Conservation (phyloP, 371 early-diverging fungal genomes). For the Rhizopus delemar region DNA sequence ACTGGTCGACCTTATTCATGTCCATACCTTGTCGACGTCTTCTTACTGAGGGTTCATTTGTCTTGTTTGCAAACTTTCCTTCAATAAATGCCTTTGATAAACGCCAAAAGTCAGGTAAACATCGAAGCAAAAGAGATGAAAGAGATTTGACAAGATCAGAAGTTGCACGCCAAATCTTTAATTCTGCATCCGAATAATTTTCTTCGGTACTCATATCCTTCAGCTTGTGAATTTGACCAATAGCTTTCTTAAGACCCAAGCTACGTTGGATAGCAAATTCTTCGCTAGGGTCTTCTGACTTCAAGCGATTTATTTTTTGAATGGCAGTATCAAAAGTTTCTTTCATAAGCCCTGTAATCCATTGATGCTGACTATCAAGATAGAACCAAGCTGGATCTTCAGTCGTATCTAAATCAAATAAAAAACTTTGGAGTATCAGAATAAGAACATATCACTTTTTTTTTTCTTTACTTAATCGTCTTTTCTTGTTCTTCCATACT, state of each 20-base stretch:
- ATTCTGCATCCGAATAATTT: conserved; percentile 42
- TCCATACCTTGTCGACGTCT: conserved; percentile 62
- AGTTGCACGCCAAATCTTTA: conserved; percentile 72
- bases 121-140: conserved; percentile 71
- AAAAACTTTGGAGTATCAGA: conserved; percentile 43
- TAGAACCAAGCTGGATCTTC: conserved; percentile 92
- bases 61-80: conserved; percentile 70
- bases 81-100: conserved; percentile 83
- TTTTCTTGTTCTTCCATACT: conserved; percentile 90
- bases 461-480: conserved; percentile 69
- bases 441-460: not conserved
- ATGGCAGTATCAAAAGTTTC: conserved; percentile 62
- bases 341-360: conserved; percentile 78
- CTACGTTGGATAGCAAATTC: conserved; percentile 42
- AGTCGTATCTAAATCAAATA: conserved; percentile 80
- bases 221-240: conserved; percentile 31
- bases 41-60: conserved; percentile 23
- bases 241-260: conserved; percentile 37
- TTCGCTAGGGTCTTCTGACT: conserved; percentile 18
- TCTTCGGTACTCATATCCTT: not conserved
- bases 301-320: conserved; percentile 37
- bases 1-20: conserved; percentile 71
- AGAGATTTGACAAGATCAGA: conserved; percentile 70
- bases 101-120: conserved; percentile 93
- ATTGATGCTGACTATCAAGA: conserved; percentile 84